Base-by-base conservation (phyloP, 2,329 filamentous ascomycete genomes). In the Chrysosporium keratinophilum region DNA sequence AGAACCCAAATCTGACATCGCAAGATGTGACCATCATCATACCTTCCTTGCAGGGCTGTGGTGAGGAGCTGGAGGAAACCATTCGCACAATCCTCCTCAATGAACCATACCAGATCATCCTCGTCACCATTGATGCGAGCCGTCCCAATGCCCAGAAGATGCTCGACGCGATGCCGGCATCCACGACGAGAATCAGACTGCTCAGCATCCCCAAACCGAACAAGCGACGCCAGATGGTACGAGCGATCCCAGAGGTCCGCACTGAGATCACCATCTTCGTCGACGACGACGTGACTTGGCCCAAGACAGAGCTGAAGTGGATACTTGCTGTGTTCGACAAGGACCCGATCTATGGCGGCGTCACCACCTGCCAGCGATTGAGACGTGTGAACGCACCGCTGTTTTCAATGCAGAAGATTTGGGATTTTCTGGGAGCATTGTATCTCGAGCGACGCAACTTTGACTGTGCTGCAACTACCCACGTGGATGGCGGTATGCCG, bases 371-470 rank as follows among this genome's bases (percentile, higher is more conserved):
- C 68, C 91, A 97, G 72, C 78, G 88, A 58, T 80, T 96, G 59
- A 82, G 83, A 65, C 84, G 88, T 2, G 45, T 28, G 17, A 78
- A 79, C 64, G 74, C 74, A 44, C 76, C 74, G 55, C 80, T 80
- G 40, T 72, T 81, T 64, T 74, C 75, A 23, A 56, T 54, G 47
- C 79, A 80, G 41, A 79, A 79, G 49, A 74, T 87, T 59, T 96
- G 84, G 82, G 90, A 90, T 66, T 96, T 91, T 77, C 78, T 97
- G 17, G 90, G 90, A 5, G 87, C 89, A 19, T 83, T 90, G 50
- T 97, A 97, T 69, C 85, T 97, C 58, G 87, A 95, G 70, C 82
- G 91, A 55, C 84, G 91, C 57, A 97, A 96, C 71, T 97, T 96
- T 67, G 91, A 97, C 70, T 95, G 94, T 66, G 94, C 90, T 46